phyloP scores from a whole-genome alignment of 2,329 filamentous ascomycete genomes.

The Daldinia eschscholtzii region DNA sequence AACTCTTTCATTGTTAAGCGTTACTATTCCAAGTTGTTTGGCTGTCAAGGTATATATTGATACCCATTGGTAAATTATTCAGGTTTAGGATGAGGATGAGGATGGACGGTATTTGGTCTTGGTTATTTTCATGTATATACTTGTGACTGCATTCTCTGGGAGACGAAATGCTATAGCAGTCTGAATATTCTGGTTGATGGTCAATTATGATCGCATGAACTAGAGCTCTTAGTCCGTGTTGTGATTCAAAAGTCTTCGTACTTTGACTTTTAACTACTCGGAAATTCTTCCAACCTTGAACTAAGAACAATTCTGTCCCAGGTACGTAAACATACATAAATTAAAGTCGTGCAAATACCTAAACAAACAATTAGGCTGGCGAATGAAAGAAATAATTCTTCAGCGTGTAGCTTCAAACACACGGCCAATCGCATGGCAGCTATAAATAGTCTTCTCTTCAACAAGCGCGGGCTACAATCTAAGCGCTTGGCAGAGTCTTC shows the following conservation, averaged over 20 bases:
- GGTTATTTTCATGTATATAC: slow-evolving; percentile 4
- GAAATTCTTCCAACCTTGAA: neutral
- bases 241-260: neutral
- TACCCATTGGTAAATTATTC: neutral
- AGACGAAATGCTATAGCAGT: neutral
- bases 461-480: slow-evolving; percentile 14
- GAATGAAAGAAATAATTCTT: neutral
- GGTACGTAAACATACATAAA: neutral
- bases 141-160: neutral
- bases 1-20: neutral
- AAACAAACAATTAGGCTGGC: no score
- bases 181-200: neutral
- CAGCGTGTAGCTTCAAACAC: slow-evolving; percentile 22
- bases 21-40: neutral
- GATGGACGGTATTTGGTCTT: neutral
- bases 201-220: neutral
- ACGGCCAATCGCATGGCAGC: slow-evolving; percentile 17
- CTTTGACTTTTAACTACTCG: neutral
- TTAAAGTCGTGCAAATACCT: neutral
- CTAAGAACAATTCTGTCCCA: neutral
- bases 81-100: neutral
- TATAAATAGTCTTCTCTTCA: slow-evolving; percentile 30
- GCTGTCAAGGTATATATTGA: neutral
- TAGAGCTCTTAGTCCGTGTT: neutral
- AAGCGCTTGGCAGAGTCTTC: slow-evolving; percentile 35